Evolutionary conservation across 169 alveolate species (phyloP), one percentile per base, ranked within the genome.

Genomic region (Blepharisma undulans): DNA sequence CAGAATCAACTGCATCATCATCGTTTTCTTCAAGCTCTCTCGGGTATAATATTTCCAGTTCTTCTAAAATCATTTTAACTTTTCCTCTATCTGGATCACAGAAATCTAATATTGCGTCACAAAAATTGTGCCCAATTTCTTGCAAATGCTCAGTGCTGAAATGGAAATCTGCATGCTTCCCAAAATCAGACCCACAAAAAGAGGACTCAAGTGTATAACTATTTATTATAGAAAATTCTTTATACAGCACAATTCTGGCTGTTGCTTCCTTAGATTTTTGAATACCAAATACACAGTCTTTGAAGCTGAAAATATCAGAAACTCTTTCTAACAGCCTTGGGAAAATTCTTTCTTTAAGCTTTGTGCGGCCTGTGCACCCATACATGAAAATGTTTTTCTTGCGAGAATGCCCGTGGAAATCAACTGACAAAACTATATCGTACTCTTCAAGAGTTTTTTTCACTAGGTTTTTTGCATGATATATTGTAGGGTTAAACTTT

Each of bases 321-420:
- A 91, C 93, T 80, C 94, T 96, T 82, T 95, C 95, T 60, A 95
- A 74, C 3, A 96, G 87, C 72, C 88, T 88, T 8, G 98, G 98
- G 93, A 96, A 96, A 4, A 96, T 92, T 76, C 90, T 81, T 86
- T 96, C 98, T 84, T 93, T 95, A n/a, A 92, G 90, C 81, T 94
- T 76, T 76, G 92, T 93, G 79, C 93, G 94, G 34, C 97, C 96
- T 22, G 96, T 90, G 89, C 98, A 96, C 27, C 99, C 98, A 92
- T 96, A 97, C 96, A 95, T 94, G 92, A 97, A 97, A 16, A 96
- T 94, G 87, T 97, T 97, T 89, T 96, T 94, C 78, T 96, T 97
- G 76, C 97, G 92, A 0, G 97, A 93, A 90, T 97, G 98, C 12
- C 98, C 98, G 89, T 97, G 98, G 72, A 97, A 93, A 91, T 97